These are phyloP conservation scores for Penicillium subrubescens DNA, from an alignment of 495 filamentous ascomycete species.

Conservation along the genomic window DNA sequence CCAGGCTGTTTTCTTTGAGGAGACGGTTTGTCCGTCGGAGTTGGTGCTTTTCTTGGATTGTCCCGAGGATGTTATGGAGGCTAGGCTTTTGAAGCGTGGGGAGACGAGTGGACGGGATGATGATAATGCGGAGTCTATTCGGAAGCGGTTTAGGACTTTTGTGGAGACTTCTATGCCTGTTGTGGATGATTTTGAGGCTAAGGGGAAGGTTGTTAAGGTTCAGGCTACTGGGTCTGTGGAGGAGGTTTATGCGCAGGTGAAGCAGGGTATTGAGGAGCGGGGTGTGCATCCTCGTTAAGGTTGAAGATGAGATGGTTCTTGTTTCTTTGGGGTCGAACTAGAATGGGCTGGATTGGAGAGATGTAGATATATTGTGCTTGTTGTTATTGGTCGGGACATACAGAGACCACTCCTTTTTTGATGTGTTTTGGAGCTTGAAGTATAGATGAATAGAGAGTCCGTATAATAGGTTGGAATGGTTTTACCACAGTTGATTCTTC, in stretches of 20 bases:
- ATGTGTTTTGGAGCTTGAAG: neutral
- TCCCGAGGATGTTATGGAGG: constrained; percentile 83
- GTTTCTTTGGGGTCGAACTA: neutral
- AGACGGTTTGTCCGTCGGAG: constrained; percentile 75
- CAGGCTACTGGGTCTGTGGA: constrained; percentile 67
- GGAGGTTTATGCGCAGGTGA: constrained; percentile 73
- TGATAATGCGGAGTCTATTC: constrained; percentile 93
- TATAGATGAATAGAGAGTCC: constrained; percentile 11
- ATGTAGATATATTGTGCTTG: neutral
- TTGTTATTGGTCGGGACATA: neutral
- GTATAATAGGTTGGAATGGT: neutral
- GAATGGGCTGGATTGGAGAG: neutral
- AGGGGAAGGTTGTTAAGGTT: constrained; percentile 79
- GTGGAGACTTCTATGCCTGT: constrained; percentile 96
- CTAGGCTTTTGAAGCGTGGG: constrained; percentile 79
- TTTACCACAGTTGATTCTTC: neutral
- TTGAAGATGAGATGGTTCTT: neutral
- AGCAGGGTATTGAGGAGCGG: constrained; percentile 51
- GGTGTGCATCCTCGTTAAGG: constrained; percentile 40
- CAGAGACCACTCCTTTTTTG: neutral
- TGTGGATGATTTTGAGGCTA: constrained; percentile 76
- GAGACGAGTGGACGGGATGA: constrained; percentile 89
- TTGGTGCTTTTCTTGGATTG: constrained; percentile 93
- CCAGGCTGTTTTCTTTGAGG: constrained; percentile 92
- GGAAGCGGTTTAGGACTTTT: constrained; percentile 92